Percentiles rank a stretch among this genome's conserved stretches.
Conservation (phyloP, 805 yeast species). For the Nakazawaea wickerhamii region DNA sequence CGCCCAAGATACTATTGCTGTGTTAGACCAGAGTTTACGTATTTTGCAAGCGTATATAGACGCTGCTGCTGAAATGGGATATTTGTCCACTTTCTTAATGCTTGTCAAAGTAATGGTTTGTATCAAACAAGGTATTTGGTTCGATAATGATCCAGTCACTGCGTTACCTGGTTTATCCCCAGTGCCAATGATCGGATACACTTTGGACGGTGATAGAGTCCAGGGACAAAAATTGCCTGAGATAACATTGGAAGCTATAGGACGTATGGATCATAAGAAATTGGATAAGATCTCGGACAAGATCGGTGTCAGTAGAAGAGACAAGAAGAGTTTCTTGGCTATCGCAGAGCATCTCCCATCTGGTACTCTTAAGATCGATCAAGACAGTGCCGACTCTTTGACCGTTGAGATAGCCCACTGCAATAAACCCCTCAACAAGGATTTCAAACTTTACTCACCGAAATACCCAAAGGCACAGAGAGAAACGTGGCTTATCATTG, state of each 20-base stretch:
- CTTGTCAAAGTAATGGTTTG: conserved; percentile 74
- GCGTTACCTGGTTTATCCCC: conserved; percentile 44
- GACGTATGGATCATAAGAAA: conserved; percentile 32
- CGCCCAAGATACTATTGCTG: conserved; percentile 87
- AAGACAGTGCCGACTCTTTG: conserved; percentile 30
- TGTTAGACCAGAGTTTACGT: conserved; percentile 90
- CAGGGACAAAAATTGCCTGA: conserved; percentile 8
- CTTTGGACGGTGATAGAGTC: conserved; percentile 27
- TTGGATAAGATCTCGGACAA: conserved; percentile 30
- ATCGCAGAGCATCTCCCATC: conserved; percentile 59
- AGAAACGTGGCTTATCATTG: conserved; percentile 86
- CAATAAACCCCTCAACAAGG: conserved; percentile 44
- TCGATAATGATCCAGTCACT: conserved; percentile 65
- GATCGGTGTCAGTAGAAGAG: conserved; percentile 36
- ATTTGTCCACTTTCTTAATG: conserved; percentile 51
- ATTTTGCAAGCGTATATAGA: conserved; percentile 90
- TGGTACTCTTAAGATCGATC: conserved; percentile 39
- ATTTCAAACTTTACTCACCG: conserved; percentile 68
- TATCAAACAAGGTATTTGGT: conserved; percentile 86
- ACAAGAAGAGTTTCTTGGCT: conserved; percentile 42
- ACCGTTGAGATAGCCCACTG: conserved; percentile 46
- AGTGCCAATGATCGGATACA: conserved; percentile 14
- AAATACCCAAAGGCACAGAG: conserved; percentile 86
- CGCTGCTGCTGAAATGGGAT: conserved; percentile 81
- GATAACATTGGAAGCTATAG: conserved; percentile 35